These are phyloP conservation scores for Coemansia interrupta DNA, from an alignment of 192 early-diverging fungal species.

Conservation along the genomic window DNA sequence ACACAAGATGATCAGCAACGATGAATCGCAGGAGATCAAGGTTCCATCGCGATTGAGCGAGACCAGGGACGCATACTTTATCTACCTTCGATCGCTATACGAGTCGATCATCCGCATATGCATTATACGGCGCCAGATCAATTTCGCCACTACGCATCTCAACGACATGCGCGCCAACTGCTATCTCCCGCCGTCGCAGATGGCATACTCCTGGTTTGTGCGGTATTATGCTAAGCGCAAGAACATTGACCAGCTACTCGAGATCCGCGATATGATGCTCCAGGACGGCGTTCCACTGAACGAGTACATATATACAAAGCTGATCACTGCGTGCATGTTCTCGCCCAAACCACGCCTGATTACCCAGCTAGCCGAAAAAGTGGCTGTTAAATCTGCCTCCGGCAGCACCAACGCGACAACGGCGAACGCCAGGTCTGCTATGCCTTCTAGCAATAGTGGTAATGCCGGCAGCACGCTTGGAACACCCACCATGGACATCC, in stretches of 20 bases:
- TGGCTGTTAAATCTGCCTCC: too few species aligned
- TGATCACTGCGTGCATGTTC: constrained; percentile 51
- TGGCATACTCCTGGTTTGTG: constrained; percentile 37
- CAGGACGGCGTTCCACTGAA: constrained; percentile 38
- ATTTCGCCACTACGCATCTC: constrained; percentile 24
- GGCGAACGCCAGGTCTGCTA: too few species aligned
- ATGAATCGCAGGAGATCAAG: not conserved
- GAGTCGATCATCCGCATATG: constrained; percentile 37
- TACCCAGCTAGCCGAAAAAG: constrained; percentile 10
- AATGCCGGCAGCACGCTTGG: too few species aligned
- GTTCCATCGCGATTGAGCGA: constrained; percentile 23
- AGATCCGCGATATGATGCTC: constrained; percentile 41
- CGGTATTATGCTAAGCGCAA: constrained; percentile 49
- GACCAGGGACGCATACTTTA: constrained; percentile 39
- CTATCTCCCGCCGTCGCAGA: constrained; percentile 40
- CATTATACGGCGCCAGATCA: constrained; percentile 18
- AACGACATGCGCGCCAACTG: constrained; percentile 48
- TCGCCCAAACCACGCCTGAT: constrained; percentile 26
- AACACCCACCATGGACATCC: not conserved
- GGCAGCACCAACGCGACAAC: too few species aligned
- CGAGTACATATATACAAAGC: constrained; percentile 43
- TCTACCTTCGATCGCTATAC: constrained; percentile 44
- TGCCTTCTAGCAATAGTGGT: too few species aligned
- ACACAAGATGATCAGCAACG: not conserved
- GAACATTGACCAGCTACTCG: constrained; percentile 30